Base-by-base conservation (phyloP, 2,329 filamentous ascomycete genomes). In the Aureobasidium zeae region DNA sequence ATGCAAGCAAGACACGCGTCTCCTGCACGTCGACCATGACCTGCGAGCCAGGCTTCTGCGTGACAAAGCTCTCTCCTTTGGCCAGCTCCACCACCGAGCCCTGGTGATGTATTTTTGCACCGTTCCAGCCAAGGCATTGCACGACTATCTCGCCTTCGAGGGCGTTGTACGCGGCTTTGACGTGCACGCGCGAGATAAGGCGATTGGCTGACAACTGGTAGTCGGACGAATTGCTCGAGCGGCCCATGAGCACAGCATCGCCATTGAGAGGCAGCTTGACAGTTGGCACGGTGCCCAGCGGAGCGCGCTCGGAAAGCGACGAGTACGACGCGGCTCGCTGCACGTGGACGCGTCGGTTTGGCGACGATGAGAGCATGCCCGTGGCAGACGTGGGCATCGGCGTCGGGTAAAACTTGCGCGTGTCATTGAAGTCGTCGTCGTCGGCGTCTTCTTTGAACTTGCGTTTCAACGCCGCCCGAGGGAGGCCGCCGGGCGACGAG, bases 11-110 rank as follows among this genome's bases (percentile, higher is more conserved):
- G 32, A 96, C 86, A 50, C 91, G 83, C 43, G 87, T 81, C 59
- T 94, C 88, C 56, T 94, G 86, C 30, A 96, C 87, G 61, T 96
- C 88, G 51, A 98, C 69, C 79, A 98, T 93, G 61, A 98, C 87
- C 56, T 94, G 87, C 13, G 80, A 80, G 52, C 81, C 78, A 58
- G 88, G 85, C 21, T 87, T 88, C 64, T 94, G 86, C 46, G 87
- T 94, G 34, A 81, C 83, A 63, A 95, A 96, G 37, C 78, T 83
- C 60, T 94, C 87, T 13, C 84, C 86, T 67, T 94, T 95, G 51
- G 71, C 73, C 56, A 98, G 66, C 52, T 94, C 86, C 71, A 85
- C 89, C 3, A 86, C 83, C 52, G 81, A 79, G 45, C 86, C 86
- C 64, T 89, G 83, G 68, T 86, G 95, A 66, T 94, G 87, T 53